These are phyloP conservation scores for Lagenaria siceraria DNA, from an alignment of 306 rosid genomes.

Conservation along the genomic window DNA sequence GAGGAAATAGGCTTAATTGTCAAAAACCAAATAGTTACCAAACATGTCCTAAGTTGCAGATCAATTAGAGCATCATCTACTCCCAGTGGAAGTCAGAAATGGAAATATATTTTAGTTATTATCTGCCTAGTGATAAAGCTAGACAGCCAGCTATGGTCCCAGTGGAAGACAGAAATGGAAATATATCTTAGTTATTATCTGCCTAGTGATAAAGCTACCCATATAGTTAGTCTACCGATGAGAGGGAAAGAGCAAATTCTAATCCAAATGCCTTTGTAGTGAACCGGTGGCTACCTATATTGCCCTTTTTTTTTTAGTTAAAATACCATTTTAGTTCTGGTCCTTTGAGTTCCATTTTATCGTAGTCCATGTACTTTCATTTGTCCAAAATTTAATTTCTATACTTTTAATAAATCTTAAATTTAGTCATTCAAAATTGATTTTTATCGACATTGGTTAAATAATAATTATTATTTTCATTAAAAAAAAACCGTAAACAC, in stretches of 20 bases:
- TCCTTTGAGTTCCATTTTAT: too few relatives aligned
- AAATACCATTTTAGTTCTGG: too few relatives aligned
- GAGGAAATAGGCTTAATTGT: too few relatives aligned
- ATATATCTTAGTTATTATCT: neutral
- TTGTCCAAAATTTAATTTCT: too few relatives aligned
- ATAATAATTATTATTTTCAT: too few relatives aligned
- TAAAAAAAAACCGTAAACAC: too few relatives aligned
- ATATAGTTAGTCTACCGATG: neutral
- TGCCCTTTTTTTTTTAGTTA: too few relatives aligned
- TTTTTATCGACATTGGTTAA: too few relatives aligned
- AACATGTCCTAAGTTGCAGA: neutral
- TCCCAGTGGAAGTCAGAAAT: neutral
- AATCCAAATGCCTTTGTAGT: neutral
- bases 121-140: neutral
- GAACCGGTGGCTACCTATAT: neutral
- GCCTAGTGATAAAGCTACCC: neutral
- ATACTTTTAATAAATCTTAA: too few relatives aligned
- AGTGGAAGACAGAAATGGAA: neutral
- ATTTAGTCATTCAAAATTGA: too few relatives aligned
- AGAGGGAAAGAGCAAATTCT: neutral
- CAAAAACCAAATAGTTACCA: too few relatives aligned
- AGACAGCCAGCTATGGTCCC: neutral
- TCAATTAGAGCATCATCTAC: neutral
- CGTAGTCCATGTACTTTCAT: too few relatives aligned
- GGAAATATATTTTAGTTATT: neutral